These are phyloP conservation scores for Cryptomeria japonica DNA, from an alignment of 75 land plant species.

Conservation along the genomic window DNA sequence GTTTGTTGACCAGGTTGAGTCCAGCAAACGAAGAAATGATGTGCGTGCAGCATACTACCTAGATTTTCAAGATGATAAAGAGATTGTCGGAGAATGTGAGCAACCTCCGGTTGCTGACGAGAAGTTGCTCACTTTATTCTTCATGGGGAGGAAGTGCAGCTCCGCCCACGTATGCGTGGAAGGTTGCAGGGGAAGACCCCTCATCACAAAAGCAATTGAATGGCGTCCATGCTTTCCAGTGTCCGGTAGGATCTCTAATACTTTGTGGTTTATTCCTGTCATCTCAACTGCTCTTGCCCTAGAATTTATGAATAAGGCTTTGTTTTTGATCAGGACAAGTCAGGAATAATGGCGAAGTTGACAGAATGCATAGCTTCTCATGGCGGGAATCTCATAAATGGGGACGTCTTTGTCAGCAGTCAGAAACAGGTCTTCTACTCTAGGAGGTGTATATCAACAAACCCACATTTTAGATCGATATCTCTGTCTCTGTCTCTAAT, in stretches of 20 bases:
- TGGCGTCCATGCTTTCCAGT: slow-evolving; percentile 79
- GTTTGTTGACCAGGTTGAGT: no score
- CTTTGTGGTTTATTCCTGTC: neutral
- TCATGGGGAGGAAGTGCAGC: neutral
- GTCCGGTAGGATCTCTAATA: slow-evolving; percentile 40
- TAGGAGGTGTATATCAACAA: slow-evolving; percentile 52
- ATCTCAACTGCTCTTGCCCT: neutral
- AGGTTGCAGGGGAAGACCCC: neutral
- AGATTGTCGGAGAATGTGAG: no score
- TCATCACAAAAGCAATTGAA: slow-evolving; percentile 15
- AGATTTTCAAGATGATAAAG: no score
- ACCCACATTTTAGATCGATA: neutral
- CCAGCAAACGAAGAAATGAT: no score
- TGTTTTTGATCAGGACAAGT: slow-evolving; percentile 55
- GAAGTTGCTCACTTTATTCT: neutral
- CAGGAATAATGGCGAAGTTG: slow-evolving; percentile 86
- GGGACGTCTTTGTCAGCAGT: slow-evolving; percentile 85
- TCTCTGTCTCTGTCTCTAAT: neutral
- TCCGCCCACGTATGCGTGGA: neutral
- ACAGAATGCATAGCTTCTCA: slow-evolving; percentile 82
- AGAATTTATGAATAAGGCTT: neutral
- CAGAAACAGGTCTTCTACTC: slow-evolving; percentile 78
- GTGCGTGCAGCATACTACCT: no score
- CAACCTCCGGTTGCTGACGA: neutral
- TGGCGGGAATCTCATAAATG: slow-evolving; percentile 79